Percentiles rank a stretch among this genome's conserved stretches.
These are phyloP conservation scores for Thermochaetoides thermophila DNA, from an alignment of 495 filamentous ascomycete species.

Conservation along the genomic window DNA sequence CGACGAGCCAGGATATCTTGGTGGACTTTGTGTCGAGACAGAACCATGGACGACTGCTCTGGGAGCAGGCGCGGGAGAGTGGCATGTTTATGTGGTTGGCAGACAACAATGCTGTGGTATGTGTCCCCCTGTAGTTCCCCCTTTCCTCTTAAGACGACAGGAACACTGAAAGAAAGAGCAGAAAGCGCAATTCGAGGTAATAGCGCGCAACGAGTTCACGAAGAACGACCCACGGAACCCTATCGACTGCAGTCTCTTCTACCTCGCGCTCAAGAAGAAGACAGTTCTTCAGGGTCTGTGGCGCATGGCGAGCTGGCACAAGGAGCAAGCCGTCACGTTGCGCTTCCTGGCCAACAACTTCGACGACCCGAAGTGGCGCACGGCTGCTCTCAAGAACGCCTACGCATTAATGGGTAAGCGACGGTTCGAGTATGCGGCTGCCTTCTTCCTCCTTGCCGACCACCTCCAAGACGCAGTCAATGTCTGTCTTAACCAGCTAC, in stretches of 20 bases:
- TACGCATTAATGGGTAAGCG: slow-evolving; percentile 90
- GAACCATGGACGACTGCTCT: slow-evolving; percentile 61
- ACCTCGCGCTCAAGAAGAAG: slow-evolving; percentile 85
- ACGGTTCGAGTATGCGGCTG: slow-evolving; percentile 88
- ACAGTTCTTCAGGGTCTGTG: slow-evolving; percentile 81
- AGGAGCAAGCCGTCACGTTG: slow-evolving; percentile 66
- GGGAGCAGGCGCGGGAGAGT: slow-evolving; percentile 72
- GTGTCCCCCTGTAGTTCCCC: too few relatives aligned
- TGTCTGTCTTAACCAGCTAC: slow-evolving; percentile 69
- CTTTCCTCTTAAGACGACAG: neutral
- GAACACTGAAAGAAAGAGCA: slow-evolving; percentile 12
- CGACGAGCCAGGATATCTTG: slow-evolving; percentile 81
- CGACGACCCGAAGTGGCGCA: slow-evolving; percentile 70
- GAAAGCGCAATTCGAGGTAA: slow-evolving; percentile 68
- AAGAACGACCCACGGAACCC: slow-evolving; percentile 79
- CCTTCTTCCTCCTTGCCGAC: slow-evolving; percentile 88
- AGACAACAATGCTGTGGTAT: slow-evolving; percentile 60
- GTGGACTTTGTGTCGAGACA: slow-evolving; percentile 74
- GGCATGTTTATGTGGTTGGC: slow-evolving; percentile 94
- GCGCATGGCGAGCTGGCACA: slow-evolving; percentile 87
- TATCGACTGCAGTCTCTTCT: slow-evolving; percentile 84
- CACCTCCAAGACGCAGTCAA: slow-evolving; percentile 71
- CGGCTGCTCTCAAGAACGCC: slow-evolving; percentile 86
- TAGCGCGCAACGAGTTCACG: slow-evolving; percentile 88
- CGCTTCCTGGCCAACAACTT: slow-evolving; percentile 78